A percentile compares a stretch with the other conserved stretches of the same genome.
Conservation (phyloP, 768 basidiomycete genomes). For the Tephrocybe sp. region DNA sequence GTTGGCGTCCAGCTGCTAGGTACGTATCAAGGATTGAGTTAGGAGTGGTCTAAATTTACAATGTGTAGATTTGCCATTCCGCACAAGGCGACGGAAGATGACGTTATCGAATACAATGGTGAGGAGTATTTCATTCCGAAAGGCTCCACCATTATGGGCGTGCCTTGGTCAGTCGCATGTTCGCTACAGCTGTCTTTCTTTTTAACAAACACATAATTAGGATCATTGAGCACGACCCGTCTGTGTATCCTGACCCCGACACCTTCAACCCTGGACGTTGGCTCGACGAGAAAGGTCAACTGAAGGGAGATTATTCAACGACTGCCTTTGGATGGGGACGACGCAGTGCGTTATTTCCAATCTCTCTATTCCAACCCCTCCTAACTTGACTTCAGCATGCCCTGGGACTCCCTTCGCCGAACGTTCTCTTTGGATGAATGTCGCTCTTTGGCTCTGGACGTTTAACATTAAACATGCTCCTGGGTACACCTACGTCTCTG, state of each 20-base stretch:
- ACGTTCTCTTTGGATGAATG: constrained; percentile 7
- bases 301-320: constrained; percentile 7
- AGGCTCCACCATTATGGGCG: constrained; percentile 3
- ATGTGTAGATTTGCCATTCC: constrained; percentile 3
- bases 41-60: not conserved
- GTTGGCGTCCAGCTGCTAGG: constrained; percentile 8
- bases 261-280: constrained; percentile 5
- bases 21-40: not conserved
- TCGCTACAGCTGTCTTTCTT: not conserved
- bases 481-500: constrained; percentile 3
- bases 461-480: constrained; percentile 5
- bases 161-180: not conserved
- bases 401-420: constrained; percentile 8
- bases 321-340: constrained; percentile 10
- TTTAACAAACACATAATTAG: not conserved
- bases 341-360: not conserved
- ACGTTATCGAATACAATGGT: constrained; percentile 7
- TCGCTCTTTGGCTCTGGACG: constrained; percentile 6
- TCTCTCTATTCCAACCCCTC: not conserved
- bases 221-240: constrained; percentile 8
- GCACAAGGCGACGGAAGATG: constrained; percentile 5
- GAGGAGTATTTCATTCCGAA: constrained; percentile 8
- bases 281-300: constrained; percentile 2
- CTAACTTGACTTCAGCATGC: constrained; percentile 2
- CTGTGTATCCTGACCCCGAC: constrained; percentile 4